Base-by-base conservation (phyloP, 1,284 basidiomycete genomes). In the Exobasidium rhododendri region DNA sequence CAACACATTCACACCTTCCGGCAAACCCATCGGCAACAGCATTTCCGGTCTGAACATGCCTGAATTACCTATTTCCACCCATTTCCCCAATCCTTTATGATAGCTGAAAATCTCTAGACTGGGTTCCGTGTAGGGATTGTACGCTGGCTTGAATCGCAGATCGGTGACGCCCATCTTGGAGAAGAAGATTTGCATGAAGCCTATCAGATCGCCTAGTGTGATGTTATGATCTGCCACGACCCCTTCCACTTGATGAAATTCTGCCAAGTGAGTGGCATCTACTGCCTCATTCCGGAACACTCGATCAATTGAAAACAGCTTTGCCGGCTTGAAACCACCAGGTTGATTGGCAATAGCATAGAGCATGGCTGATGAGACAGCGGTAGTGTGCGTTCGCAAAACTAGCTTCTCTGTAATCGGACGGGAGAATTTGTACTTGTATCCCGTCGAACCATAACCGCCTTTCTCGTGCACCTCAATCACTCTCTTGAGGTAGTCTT, bases 31-130 rank as follows among this genome's bases (percentile, higher is more conserved):
- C 7, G 96, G 93, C 78, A 76, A 63, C 52, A 99, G 84, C 94
- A 99, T 98, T 80, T 99, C 96, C 2, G 96, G 96, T 43, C 96
- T 86, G 88, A 99, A 99, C 90, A 99, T 96, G 50, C 96, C 96
- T 74, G 91, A 94, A 83, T 85, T 85, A 57, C 83, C 85, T 62
- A 85, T 85, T 77, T 98, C 94, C 52, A 99, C 94, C 94, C 96
- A 98, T 79, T 92, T 92, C 78, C 89, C 85, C 49, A 98, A 85
- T 73, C 89, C 88, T 52, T 93, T 91, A 80, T 99, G 96, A 86
- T 94, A 98, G 32, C 94, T 93, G 82, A 97, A 99, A 71, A 99
- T 96, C 83, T 99, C 96, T 59, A 98, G 86, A n/a, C 93, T 97
- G 2, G 94, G 94, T 89, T 94, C 79, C 30, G 79, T 80, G 70